These are phyloP conservation scores for Vinca major DNA, from an alignment of 305 asterid genomes.

Conservation along the genomic window DNA sequence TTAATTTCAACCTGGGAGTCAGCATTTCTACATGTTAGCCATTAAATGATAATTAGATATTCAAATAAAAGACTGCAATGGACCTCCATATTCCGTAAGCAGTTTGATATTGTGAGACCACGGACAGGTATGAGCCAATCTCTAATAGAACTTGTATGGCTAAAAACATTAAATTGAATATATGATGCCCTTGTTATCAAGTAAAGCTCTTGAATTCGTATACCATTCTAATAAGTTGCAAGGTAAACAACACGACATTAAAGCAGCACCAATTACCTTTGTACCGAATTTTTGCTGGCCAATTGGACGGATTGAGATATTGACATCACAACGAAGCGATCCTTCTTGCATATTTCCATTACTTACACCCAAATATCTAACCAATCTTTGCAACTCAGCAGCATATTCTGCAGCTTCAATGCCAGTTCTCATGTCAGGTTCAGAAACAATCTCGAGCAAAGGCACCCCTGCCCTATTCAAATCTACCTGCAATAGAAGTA, in stretches of 20 bases:
- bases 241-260: slow-evolving; percentile 1
- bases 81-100: background rate
- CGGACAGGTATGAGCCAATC: background rate
- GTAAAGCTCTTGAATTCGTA: background rate
- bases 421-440: slow-evolving; percentile 98
- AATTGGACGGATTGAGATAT: slow-evolving; percentile 80
- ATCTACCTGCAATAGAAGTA: slow-evolving; percentile 55
- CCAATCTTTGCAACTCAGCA: slow-evolving; percentile 90
- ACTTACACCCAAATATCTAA: slow-evolving; percentile 88
- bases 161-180: background rate
- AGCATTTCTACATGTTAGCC: slow-evolving; percentile 20
- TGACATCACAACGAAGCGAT: slow-evolving; percentile 96
- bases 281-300: slow-evolving; percentile 91
- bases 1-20: slow-evolving; percentile 83
- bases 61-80: background rate
- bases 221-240: background rate
- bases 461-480: slow-evolving; percentile 99
- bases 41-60: background rate
- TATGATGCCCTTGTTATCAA: background rate
- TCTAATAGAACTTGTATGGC: background rate
- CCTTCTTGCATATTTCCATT: slow-evolving; percentile 99
- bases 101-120: background rate
- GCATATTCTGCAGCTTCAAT: slow-evolving; percentile 98
- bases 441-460: slow-evolving; percentile 94
- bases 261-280: slow-evolving; percentile 45